These are phyloP conservation scores for Aspergillus baeticus DNA, from an alignment of 495 filamentous ascomycete genomes.

Conservation along the genomic window DNA sequence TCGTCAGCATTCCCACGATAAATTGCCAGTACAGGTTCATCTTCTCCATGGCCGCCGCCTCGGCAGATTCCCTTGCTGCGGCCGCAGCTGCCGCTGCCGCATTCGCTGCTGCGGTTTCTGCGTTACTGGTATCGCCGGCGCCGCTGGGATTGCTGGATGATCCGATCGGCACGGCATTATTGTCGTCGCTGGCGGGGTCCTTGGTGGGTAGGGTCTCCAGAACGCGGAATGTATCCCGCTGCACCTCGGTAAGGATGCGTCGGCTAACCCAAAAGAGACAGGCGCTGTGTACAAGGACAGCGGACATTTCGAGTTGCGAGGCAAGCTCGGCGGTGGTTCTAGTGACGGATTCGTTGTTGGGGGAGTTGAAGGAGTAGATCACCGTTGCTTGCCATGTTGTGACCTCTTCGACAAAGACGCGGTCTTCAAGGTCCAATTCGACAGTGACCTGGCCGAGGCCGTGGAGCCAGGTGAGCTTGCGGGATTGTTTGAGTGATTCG, in stretches of 20 bases:
- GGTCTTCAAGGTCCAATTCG: slow-evolving; percentile 79
- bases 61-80: slow-evolving; percentile 43
- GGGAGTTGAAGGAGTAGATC: slow-evolving; percentile 76
- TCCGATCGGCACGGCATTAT: background rate
- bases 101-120: slow-evolving; percentile 46
- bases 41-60: slow-evolving; percentile 66
- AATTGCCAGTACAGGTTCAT: slow-evolving; percentile 85
- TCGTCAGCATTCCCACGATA: slow-evolving; percentile 92
- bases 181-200: slow-evolving; percentile 30
- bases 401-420: slow-evolving; percentile 70
- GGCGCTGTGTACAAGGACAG: slow-evolving; percentile 69
- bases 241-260: slow-evolving; percentile 64
- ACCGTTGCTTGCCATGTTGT: slow-evolving; percentile 87
- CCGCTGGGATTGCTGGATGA: background rate
- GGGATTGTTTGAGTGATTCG: slow-evolving; percentile 70
- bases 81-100: slow-evolving; percentile 47
- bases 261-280: slow-evolving; percentile 84
- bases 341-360: slow-evolving; percentile 32
- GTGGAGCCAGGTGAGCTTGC: slow-evolving; percentile 86
- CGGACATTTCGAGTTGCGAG: slow-evolving; percentile 69
- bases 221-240: slow-evolving; percentile 56
- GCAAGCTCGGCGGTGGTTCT: slow-evolving; percentile 63
- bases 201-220: slow-evolving; percentile 57
- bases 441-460: slow-evolving; percentile 79
- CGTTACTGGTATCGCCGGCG: slow-evolving; percentile 11